Base-by-base conservation (phyloP, 208 protist genomes). In the Trypanosoma melophagium region DNA sequence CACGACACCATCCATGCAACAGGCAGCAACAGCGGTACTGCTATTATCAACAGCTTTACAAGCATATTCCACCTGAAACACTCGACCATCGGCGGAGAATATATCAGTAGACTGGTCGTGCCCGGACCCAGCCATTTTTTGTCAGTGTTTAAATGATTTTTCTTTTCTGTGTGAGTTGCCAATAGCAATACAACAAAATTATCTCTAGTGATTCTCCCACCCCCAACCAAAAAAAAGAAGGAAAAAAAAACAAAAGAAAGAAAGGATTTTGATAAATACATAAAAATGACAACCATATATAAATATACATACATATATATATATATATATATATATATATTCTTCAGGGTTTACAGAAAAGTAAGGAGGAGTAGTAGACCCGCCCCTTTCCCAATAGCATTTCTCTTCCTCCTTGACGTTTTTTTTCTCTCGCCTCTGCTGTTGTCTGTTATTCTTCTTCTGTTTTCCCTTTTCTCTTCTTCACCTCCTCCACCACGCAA, bases 61-160 rank as follows among this genome's bases (percentile, higher is more conserved):
- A 10, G 99, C 99, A 77, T 99, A 99, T 76, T 99, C 98, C 31
- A 99, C 95, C 84, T 99, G 99, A 83, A 99, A 99, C 3, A 99
- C 96, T 40, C 98, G 89, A 0, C 99, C 99, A 70, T 99, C 98
- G 12, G 98, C 98, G 51, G 97, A 99, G 81, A 98, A 99, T 25
- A 98, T 98, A 56, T 98, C 96, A 14, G 91, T 88, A 50, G 96
- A 99, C 65, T 99, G 87, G 86, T 99, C 99, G 74, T 99, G 99
- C 57, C 97, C 88, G 54, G 80, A 86, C 59, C 86, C 86, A 53
- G 77, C 71, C 60, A 85, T 86, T 67, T 56, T 19, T 51, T 57
- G 2, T 40, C 38, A 4, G 54, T 59, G 4, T 42, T 66, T 53
- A 44, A 59, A 21, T 56, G 60, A 49, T 56, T 71, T 64, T 40